Conservation (phyloP, 2,329 filamentous ascomycete species). For the Cladosporium austrohemisphaericum region DNA sequence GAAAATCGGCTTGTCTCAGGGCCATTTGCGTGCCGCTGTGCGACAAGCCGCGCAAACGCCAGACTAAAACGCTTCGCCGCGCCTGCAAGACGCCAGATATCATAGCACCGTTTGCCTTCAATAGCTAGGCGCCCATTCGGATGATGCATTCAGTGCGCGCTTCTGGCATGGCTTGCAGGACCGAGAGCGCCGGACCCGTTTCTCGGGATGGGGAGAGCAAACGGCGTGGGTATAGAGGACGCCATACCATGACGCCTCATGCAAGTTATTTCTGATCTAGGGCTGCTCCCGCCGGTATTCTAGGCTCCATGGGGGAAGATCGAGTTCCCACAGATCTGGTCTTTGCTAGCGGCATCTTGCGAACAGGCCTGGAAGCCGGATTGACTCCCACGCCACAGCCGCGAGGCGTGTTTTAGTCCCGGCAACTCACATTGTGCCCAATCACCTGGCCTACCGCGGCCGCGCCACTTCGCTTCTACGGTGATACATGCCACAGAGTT, state of each 20-base stretch:
- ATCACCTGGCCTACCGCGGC: not conserved
- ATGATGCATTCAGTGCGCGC: not conserved
- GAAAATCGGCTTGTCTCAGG: no score
- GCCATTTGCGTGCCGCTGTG: no score
- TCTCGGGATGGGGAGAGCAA: not conserved
- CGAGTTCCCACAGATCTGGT: conserved; percentile 11
- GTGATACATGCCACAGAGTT: conserved; percentile 11
- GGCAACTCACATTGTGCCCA: not conserved
- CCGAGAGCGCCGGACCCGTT: not conserved
- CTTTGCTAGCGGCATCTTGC: conserved; percentile 7
- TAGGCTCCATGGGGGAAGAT: not conserved
- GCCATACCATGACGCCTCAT: conserved; percentile 1
- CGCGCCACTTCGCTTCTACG: conserved; percentile 8
- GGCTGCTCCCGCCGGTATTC: conserved; percentile 3
- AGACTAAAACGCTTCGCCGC: no score
- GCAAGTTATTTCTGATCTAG: conserved; percentile 1
- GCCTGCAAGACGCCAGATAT: not conserved
- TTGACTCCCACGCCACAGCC: conserved; percentile 1
- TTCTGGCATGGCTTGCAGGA: conserved; percentile 6
- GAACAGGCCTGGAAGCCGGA: not conserved
- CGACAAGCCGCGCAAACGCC: no score
- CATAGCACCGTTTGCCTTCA: not conserved
- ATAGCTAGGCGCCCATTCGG: not conserved
- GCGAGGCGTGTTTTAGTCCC: conserved; percentile 1
- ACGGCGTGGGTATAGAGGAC: not conserved